Evolutionary conservation across 257 asterid species (phyloP).

Genomic region (Ligustrum vulgare): DNA sequence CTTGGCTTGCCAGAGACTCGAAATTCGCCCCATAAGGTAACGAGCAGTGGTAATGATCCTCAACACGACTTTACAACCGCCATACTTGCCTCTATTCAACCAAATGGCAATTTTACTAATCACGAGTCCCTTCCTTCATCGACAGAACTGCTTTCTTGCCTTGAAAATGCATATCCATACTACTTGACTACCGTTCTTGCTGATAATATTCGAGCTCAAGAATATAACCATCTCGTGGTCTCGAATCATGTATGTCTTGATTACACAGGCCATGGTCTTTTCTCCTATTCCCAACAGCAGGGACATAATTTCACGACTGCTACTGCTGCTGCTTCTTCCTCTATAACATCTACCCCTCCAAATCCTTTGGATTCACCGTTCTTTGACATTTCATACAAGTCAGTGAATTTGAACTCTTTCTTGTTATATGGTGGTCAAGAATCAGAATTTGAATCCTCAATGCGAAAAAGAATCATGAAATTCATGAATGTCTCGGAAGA

Average conservation of each 20-base stretch:
- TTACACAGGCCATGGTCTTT: constrained; percentile 77
- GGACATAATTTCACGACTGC: constrained; percentile 14
- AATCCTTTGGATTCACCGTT: constrained; percentile 27
- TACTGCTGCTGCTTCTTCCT: constrained; percentile 35
- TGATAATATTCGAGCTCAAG: constrained; percentile 59
- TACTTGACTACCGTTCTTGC: constrained; percentile 42
- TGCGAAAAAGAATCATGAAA: constrained; percentile 47
- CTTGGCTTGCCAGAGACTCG: constrained; percentile 19
- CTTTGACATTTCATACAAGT: constrained; percentile 51
- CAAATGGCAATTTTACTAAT: constrained; percentile 57
- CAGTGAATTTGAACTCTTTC: constrained; percentile 44
- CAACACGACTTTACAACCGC: constrained; percentile 43
- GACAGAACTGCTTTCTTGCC: constrained; percentile 28
- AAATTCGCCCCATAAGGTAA: constrained; percentile 5
- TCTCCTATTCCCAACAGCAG: constrained; percentile 57
- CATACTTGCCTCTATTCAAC: constrained; percentile 43
- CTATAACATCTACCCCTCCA: constrained; percentile 38
- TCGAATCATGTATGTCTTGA: constrained; percentile 63
- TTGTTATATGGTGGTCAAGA: constrained; percentile 43
- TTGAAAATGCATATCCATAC: constrained; percentile 40
- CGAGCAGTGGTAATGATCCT: constrained; percentile 15
- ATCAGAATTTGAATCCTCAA: constrained; percentile 41
- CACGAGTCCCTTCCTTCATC: constrained; percentile 71
- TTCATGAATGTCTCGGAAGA: constrained; percentile 67
- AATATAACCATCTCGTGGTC: constrained; percentile 49